Evolutionary conservation across 805 yeast genomes (phyloP), one percentile per base, ranked within the genome.

Genomic region (Kodamaea sagamina): DNA sequence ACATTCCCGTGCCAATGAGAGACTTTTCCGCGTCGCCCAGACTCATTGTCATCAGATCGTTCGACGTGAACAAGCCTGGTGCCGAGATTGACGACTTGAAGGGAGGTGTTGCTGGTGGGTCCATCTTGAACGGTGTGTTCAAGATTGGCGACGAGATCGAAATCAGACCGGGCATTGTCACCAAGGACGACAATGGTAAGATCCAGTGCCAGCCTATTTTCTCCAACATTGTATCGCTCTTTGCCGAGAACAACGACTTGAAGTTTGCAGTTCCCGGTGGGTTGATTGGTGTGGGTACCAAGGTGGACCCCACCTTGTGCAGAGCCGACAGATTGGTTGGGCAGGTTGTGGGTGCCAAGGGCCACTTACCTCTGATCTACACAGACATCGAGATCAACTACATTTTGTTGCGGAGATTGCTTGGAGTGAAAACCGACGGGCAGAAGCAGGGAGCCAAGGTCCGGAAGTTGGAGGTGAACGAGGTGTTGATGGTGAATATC

Each of bases 41-140:
- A 62, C 81, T 93, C 59, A 93, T 93, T 65, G 98, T 93, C 45
- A 95, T 93, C 61, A 86, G 99, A 75, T 92, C 98, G 25, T 93
- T 93, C 66, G 99, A 42, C 69, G 99, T 93, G 53, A 93, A 93
- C 75, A 90, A 89, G 72, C 99, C 99, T 47, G 99, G 99, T 74
- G 83, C 97, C 34, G 97, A 90, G 71, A 88, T 95, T 54, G 90
- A 86, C 54, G 98, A 92, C 58, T 79, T 93, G 66, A 90, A 90
- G 74, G 99, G 99, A 61, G 99, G 99, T 82, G 98, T 93, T 65
- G 99, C 99, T 36, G 99, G 99, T 77, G 99, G 99, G 56, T 89
- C 97, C 42, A 92, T 93, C 58, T 78, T 93, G 63, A 89, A 83
- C 47, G 99, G 99, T 79, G 99, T 93, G 38, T 88, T 93, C 76